Conservation (phyloP, 1,284 basidiomycete species). For the Ganoderma resinaceum region DNA sequence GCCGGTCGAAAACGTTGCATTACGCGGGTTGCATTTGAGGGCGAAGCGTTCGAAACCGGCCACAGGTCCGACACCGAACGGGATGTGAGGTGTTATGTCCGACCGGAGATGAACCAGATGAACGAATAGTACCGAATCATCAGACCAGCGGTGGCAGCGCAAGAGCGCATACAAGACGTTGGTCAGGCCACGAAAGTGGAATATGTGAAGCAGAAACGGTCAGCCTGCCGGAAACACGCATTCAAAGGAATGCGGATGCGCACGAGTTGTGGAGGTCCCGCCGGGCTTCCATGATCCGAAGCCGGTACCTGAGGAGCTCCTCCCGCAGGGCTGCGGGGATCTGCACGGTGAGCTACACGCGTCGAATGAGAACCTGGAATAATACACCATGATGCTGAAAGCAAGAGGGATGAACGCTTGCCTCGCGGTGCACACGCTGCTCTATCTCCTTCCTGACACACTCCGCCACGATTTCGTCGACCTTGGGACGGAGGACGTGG, state of each 20-base stretch:
- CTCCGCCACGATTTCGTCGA: slow-evolving; percentile 45
- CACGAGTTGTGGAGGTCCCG: slow-evolving; percentile 57
- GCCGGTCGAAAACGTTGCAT: background rate
- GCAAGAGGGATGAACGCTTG: slow-evolving; percentile 13
- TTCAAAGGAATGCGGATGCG: slow-evolving; percentile 26
- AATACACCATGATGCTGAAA: background rate
- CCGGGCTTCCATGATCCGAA: slow-evolving; percentile 44
- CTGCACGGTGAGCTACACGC: slow-evolving; percentile 48
- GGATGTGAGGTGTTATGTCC: background rate
- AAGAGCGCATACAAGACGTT: background rate
- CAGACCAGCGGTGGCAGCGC: background rate
- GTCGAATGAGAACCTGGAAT: slow-evolving; percentile 1
- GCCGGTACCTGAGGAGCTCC: slow-evolving; percentile 46
- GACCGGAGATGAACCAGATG: background rate
- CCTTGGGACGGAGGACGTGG: slow-evolving; percentile 40
- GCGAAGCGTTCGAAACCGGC: background rate
- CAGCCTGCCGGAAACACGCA: background rate
- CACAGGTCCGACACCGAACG: background rate
- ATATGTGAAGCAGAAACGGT: background rate
- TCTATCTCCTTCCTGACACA: slow-evolving; percentile 47
- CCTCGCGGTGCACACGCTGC: slow-evolving; percentile 42
- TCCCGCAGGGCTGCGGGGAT: slow-evolving; percentile 52
- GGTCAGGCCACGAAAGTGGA: background rate
- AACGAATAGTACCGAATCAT: background rate
- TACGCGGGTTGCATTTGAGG: background rate